phyloP scores from a whole-genome alignment of 257 asterid genomes.

The Capsicum rhomboideum region DNA sequence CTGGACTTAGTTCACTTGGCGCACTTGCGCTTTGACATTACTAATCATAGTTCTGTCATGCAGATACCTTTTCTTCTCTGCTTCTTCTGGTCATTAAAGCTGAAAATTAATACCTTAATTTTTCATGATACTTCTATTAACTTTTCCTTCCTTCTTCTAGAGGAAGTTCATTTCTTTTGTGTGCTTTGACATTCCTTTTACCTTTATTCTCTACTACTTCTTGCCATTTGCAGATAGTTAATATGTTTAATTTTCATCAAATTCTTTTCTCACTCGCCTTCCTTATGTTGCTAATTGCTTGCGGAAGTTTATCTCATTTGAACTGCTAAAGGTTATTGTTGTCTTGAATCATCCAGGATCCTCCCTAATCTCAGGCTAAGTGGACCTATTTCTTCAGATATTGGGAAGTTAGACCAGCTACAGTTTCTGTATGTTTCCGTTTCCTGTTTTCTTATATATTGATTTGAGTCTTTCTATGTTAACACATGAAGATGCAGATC shows the following conservation, averaged over 20 bases:
- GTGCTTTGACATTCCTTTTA: background rate
- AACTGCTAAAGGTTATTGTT: background rate
- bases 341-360: slow-evolving; percentile 49
- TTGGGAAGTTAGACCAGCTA: slow-evolving; percentile 73
- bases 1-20: no score
- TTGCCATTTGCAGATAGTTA: background rate
- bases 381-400: slow-evolving; percentile 73
- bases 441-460: slow-evolving; percentile 11
- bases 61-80: background rate
- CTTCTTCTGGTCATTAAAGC: background rate
- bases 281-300: background rate
- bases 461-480: slow-evolving; percentile 12
- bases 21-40: background rate
- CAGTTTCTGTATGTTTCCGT: slow-evolving; percentile 65
- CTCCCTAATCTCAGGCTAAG: slow-evolving; percentile 82
- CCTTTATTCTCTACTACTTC: background rate
- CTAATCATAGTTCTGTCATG: background rate
- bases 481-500: slow-evolving; percentile 36
- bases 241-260: background rate
- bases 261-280: background rate
- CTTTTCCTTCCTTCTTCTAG: background rate
- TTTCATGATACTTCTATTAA: background rate
- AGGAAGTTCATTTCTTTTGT: background rate
- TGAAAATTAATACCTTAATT: background rate
- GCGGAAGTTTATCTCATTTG: background rate